phyloP scores from a whole-genome alignment of 495 filamentous ascomycete species.

The Talaromyces stipitatus region DNA sequence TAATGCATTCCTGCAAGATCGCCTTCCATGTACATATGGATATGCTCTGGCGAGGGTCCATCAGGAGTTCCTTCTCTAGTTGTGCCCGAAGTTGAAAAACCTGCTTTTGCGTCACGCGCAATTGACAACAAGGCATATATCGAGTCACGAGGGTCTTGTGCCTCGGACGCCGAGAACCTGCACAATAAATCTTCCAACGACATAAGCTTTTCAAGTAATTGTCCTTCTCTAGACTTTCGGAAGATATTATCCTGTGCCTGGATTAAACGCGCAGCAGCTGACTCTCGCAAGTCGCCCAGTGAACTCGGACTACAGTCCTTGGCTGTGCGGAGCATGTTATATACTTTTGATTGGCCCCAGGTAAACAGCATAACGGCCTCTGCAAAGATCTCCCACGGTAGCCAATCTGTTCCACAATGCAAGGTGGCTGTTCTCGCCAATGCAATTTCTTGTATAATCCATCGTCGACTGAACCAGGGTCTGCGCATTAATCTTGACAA shows the following conservation, averaged over 20 bases:
- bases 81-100: background rate
- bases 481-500: background rate
- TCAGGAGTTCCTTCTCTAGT: background rate
- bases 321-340: background rate
- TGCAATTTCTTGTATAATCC: conserved; percentile 6
- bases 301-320: background rate
- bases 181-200: background rate
- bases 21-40: background rate
- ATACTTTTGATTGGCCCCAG: background rate
- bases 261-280: background rate
- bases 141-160: background rate
- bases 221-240: background rate
- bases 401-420: background rate
- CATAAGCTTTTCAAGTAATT: background rate
- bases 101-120: background rate
- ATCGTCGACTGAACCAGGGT: conserved; percentile 4
- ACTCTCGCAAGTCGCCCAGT: background rate
- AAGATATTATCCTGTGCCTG: conserved; percentile 3
- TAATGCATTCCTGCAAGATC: background rate
- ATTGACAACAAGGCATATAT: conserved; percentile 5
- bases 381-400: background rate
- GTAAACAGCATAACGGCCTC: conserved; percentile 2
- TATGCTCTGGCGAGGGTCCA: background rate
- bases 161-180: background rate
- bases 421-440: conserved; percentile 1